These are phyloP conservation scores for Xylariales sp. DNA, from an alignment of 2,329 filamentous ascomycete species.

Conservation along the genomic window DNA sequence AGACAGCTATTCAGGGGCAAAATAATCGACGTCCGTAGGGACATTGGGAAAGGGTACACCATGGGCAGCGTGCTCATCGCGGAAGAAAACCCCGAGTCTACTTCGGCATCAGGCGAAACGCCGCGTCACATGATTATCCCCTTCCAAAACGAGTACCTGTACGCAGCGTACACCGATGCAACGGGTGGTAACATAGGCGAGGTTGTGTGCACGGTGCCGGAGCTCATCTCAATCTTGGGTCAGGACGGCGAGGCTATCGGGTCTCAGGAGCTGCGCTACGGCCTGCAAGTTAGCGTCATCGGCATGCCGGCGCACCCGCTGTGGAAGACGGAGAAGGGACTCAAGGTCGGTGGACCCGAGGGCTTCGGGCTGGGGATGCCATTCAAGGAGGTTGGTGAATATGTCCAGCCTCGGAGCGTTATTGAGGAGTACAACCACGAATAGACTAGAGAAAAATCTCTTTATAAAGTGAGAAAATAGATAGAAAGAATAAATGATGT, in stretches of 20 bases:
- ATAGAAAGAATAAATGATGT: too few species aligned
- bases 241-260: slow-evolving; percentile 4
- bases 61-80: slow-evolving; percentile 1
- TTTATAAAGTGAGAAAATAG: too few species aligned
- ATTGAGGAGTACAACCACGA: slow-evolving; percentile 1
- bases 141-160: slow-evolving; percentile 4
- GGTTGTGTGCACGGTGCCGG: slow-evolving; percentile 3
- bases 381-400: background rate
- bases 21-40: background rate
- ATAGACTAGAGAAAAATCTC: too few species aligned
- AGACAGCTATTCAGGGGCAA: slow-evolving; percentile 1
- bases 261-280: slow-evolving; percentile 3
- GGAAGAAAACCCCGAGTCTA: background rate
- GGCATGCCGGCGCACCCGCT: slow-evolving; percentile 1
- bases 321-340: slow-evolving; percentile 1
- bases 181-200: background rate
- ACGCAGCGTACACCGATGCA: background rate
- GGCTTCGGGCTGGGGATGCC: background rate
- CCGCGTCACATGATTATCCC: background rate
- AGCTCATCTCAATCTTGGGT: slow-evolving; percentile 3
- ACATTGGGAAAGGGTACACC: slow-evolving; percentile 1
- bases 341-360: background rate
- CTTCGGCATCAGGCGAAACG: too few species aligned
- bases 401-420: background rate
- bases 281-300: background rate